These are phyloP conservation scores for Lodderomyces metapsilosis DNA, from an alignment of 1,139 yeast genomes.

Conservation along the genomic window DNA sequence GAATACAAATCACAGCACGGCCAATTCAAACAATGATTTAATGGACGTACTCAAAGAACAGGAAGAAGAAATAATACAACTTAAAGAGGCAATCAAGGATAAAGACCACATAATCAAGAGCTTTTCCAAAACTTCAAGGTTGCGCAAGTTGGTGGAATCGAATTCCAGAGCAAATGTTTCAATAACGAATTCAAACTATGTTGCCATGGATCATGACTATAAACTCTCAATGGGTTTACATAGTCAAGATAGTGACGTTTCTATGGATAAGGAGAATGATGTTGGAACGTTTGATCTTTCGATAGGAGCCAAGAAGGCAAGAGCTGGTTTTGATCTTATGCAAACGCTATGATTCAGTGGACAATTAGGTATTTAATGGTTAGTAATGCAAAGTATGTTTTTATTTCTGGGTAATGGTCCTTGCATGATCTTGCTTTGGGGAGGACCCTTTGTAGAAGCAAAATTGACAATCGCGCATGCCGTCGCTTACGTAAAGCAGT, in stretches of 20 bases:
- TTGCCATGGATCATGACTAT: constrained; percentile 6
- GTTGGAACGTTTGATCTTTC: constrained; percentile 22
- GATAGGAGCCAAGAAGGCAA: constrained; percentile 21
- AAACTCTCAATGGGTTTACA: constrained; percentile 8
- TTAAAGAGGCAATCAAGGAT: constrained; percentile 58
- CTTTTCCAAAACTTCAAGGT: constrained; percentile 56
- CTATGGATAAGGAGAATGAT: constrained; percentile 21
- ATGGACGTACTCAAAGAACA: constrained; percentile 49
- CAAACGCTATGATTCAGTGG: constrained; percentile 7
- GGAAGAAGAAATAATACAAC: constrained; percentile 66
- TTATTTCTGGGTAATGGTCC: no score
- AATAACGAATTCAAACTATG: constrained; percentile 5
- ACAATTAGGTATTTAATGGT: no score
- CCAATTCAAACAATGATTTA: constrained; percentile 1
- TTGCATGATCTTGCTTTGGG: no score
- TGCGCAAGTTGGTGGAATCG: constrained; percentile 47
- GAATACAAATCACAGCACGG: constrained; percentile 17
- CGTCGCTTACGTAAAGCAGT: no score
- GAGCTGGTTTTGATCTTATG: constrained; percentile 11
- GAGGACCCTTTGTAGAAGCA: no score
- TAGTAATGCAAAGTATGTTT: no score
- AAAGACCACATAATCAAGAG: constrained; percentile 82
- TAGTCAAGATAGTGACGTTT: neutral
- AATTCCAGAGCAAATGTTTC: constrained; percentile 13
- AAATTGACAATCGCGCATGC: no score